These are phyloP conservation scores for Cicer pinnatifidum DNA, from an alignment of 306 rosid genomes.

Conservation along the genomic window DNA sequence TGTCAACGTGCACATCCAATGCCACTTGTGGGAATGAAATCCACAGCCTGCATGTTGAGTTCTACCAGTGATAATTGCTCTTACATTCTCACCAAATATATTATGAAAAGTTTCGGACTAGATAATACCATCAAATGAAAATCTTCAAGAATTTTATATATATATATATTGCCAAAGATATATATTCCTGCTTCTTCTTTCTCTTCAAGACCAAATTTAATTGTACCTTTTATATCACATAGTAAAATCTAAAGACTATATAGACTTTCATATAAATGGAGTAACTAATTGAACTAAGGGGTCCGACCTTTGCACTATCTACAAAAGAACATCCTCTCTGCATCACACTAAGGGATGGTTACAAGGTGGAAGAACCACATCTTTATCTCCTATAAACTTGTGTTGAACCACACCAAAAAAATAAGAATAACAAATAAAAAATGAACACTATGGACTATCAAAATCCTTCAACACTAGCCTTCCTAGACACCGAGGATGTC, in stretches of 20 bases:
- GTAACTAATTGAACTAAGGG: constrained; percentile 21
- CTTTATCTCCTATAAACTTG: constrained; percentile 33
- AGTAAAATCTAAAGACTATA: constrained; percentile 18
- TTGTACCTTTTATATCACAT: constrained; percentile 14
- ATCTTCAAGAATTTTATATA: too few species aligned
- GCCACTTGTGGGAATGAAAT: too few species aligned
- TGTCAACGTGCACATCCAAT: too few species aligned
- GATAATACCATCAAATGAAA: too few species aligned
- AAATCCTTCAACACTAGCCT: constrained; percentile 28
- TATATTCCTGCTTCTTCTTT: not conserved
- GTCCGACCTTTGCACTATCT: constrained; percentile 27
- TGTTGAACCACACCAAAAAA: constrained; percentile 18
- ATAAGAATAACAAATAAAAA: constrained; percentile 26
- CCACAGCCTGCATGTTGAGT: too few species aligned
- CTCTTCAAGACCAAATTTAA: not conserved
- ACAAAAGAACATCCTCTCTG: constrained; percentile 33
- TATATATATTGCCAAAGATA: not conserved
- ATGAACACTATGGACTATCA: constrained; percentile 27
- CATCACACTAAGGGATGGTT: constrained; percentile 30
- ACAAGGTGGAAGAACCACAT: constrained; percentile 24
- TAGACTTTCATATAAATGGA: constrained; percentile 10
- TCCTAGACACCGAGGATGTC: constrained; percentile 16
- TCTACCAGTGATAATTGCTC: too few species aligned
- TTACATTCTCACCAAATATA: too few species aligned
- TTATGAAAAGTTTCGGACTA: too few species aligned